Evolutionary conservation across 331 rosid species (phyloP), one percentile per base, ranked within the genome.

Genomic region (Rhamnella rubrinervis): DNA sequence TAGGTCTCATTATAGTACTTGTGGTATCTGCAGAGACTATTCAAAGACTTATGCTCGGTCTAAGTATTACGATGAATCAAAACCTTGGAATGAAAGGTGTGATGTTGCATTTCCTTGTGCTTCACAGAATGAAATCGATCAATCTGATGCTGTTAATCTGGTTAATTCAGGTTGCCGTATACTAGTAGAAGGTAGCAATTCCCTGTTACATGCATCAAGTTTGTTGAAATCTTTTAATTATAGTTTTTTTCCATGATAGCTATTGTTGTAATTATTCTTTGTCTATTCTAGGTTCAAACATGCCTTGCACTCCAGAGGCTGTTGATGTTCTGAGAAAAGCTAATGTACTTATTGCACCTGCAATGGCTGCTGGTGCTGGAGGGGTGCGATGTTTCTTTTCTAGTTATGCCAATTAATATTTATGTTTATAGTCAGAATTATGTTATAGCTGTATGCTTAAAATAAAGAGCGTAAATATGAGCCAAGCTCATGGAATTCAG

Each of bases 301-400:
- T 93, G 98, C 92, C 98, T 8, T 91, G 98, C 75, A 87, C 88
- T 57, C 91, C 97, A 6, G 96, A 88, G 68, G 98, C 98, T 31
- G 86, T 87, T 75, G 96, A 87, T 68, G 82, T 88, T 79, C 80
- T 93, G 75, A 83, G 95, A 80, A 93, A 93, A 84, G 96, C 96
- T 60, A 88, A 84, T 83, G 84, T 93, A 70, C 83, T 91, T 51
- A 75, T 91, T 74, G 98, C 97, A 78, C 98, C 98, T 85, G 96
- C 98, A 67, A 86, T 93, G 87, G 98, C 98, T 69, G 98, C 97
- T 65, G 98, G 98, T 74, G 88, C 98, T 69, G 98, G 98, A 83
- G 98, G 98, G 96, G 98, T 93, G 79, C 20, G 91, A 71, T 71
- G 25, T 70, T 75, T 70, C 18, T 80, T 79, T 78, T 63, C 5